These are phyloP conservation scores for Corylus americana DNA, from an alignment of 306 rosid genomes.

Conservation along the genomic window DNA sequence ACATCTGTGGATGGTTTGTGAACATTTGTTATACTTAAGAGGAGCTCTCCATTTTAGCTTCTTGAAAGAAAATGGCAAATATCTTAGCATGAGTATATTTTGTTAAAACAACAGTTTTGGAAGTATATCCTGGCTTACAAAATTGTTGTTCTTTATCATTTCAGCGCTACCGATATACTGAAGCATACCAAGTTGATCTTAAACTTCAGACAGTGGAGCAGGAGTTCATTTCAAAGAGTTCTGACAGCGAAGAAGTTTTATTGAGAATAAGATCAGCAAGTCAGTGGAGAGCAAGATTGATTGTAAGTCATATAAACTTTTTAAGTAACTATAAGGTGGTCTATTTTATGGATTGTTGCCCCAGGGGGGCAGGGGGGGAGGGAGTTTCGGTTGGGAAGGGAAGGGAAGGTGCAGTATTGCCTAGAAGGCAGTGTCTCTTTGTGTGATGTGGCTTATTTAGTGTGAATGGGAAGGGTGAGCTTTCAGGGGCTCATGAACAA, in stretches of 20 bases:
- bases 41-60: conserved; percentile 1
- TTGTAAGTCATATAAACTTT: conserved; percentile 63
- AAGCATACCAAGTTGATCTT: conserved; percentile 82
- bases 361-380: background rate
- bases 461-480: background rate
- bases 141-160: conserved; percentile 33
- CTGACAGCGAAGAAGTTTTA: conserved; percentile 51
- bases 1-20: background rate
- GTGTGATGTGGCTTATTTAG: background rate
- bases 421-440: background rate
- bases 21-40: background rate
- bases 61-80: conserved; percentile 14
- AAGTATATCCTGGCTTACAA: conserved; percentile 19
- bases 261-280: conserved; percentile 57
- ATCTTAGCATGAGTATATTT: too few species aligned
- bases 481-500: background rate
- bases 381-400: conserved; percentile 1
- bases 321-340: background rate
- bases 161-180: conserved; percentile 83
- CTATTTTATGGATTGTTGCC: background rate
- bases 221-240: conserved; percentile 56
- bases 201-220: conserved; percentile 67
- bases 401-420: background rate
- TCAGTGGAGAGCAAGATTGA: conserved; percentile 71
- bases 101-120: conserved; percentile 10